phyloP scores from a whole-genome alignment of 2,329 filamentous ascomycete genomes.

The Fusarium transvaalense region DNA sequence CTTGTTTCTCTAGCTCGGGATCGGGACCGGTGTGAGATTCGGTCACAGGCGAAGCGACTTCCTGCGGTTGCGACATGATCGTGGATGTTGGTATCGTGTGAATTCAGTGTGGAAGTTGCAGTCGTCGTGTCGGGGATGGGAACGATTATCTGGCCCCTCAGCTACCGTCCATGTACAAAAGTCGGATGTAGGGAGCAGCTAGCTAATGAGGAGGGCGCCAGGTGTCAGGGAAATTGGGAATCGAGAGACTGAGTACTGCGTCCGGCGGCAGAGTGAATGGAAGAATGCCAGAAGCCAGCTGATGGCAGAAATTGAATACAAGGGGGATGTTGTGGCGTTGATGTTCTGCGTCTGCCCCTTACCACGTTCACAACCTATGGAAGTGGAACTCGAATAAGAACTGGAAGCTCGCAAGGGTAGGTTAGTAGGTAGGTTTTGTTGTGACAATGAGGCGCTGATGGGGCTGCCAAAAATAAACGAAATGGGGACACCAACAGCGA shows the following conservation, averaged over 20 bases:
- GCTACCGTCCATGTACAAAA: slow-evolving; percentile 41
- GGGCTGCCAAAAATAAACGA: slow-evolving; percentile 41
- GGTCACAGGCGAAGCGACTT: slow-evolving; percentile 45
- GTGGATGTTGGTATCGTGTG: slow-evolving; percentile 17
- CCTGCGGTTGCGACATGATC: slow-evolving; percentile 54
- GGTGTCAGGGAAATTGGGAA: slow-evolving; percentile 29
- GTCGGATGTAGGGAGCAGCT: slow-evolving; percentile 22
- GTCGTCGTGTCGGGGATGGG: slow-evolving; percentile 28
- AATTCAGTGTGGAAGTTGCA: slow-evolving; percentile 4
- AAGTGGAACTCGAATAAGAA: slow-evolving; percentile 32
- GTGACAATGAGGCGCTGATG: slow-evolving; percentile 36
- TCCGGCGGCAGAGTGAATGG: slow-evolving; percentile 41
- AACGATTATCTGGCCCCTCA: slow-evolving; percentile 43
- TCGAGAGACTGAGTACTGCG: slow-evolving; percentile 34
- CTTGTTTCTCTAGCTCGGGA: slow-evolving; percentile 25
- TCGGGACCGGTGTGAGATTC: slow-evolving; percentile 24
- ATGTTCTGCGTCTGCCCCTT: slow-evolving; percentile 44
- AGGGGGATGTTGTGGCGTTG: slow-evolving; percentile 45
- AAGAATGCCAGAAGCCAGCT: slow-evolving; percentile 46
- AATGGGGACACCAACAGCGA: slow-evolving; percentile 29
- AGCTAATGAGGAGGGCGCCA: slow-evolving; percentile 21
- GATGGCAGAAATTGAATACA: slow-evolving; percentile 41
- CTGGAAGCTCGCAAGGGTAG: slow-evolving; percentile 36
- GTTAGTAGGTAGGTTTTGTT: slow-evolving; percentile 15
- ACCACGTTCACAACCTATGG: slow-evolving; percentile 31